A percentile compares a stretch with the other conserved stretches of the same genome.
phyloP scores from a whole-genome alignment of 345 rosid genomes.

The Citrus sp. region DNA sequence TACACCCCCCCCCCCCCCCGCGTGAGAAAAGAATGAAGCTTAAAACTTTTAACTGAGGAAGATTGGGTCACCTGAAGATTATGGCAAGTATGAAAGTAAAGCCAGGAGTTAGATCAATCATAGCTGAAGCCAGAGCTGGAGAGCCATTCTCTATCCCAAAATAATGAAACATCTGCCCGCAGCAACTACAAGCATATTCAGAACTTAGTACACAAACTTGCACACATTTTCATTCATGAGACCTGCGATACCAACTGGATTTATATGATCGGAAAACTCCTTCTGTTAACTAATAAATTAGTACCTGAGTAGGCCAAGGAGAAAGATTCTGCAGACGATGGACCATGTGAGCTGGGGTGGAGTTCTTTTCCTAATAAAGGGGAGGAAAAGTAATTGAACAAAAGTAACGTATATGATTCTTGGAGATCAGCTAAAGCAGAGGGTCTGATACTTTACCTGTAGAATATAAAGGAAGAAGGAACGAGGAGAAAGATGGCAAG shows the following conservation, averaged over 20 bases:
- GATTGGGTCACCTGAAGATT: constrained; percentile 26
- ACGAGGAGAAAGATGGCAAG: constrained; percentile 26
- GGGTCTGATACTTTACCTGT: constrained; percentile 19
- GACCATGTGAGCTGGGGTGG: constrained; percentile 14
- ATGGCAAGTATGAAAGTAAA: constrained; percentile 46
- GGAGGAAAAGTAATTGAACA: background rate
- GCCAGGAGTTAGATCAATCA: constrained; percentile 44
- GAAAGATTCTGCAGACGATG: constrained; percentile 4
- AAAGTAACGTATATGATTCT: background rate
- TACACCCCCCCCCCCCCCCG: too few species aligned
- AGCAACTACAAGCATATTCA: constrained; percentile 21
- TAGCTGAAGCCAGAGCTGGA: constrained; percentile 47
- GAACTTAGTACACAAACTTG: background rate
- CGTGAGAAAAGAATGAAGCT: background rate
- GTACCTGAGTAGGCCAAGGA: constrained; percentile 25
- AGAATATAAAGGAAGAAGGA: constrained; percentile 23
- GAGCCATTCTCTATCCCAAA: constrained; percentile 37
- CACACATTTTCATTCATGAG: background rate
- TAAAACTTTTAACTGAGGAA: background rate
- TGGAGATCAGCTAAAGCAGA: background rate
- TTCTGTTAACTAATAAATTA: background rate
- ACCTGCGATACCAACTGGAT: background rate
- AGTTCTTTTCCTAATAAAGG: constrained; percentile 8
- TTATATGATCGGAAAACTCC: background rate
- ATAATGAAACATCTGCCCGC: constrained; percentile 30